Base-by-base conservation (phyloP, 768 basidiomycete species). In the Collybia sordida region DNA sequence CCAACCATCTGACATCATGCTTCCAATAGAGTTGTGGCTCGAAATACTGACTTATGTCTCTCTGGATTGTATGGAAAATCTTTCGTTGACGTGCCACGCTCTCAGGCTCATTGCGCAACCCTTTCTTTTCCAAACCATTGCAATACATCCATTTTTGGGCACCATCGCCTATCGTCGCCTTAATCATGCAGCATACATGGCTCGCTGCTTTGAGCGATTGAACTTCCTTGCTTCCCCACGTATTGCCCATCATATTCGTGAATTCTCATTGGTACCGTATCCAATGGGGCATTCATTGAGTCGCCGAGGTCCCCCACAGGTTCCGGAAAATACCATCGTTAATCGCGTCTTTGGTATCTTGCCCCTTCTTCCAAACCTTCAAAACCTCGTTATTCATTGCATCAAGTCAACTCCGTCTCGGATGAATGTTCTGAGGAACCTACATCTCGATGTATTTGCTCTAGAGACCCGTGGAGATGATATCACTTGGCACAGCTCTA, bases 11-110 rank as follows among this genome's bases (percentile, higher is more conserved):
- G 42, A 15, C 41, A 22, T 50, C 25, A 36, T 46, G 25, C 49
- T 65, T 6, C 62, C 60, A 4, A 50, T 50, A 8, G 59, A 62
- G 50, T 38, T 61, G 40, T 64, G 61, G 61, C 47, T 59, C 0
- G 47, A 55, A 1, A 55, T 64, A 15, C 42, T 61, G 5, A 43
- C 39, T 9, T 47, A 45, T 15, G 14, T 55, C 5, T 42, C 55
- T 8, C 42, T 35, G 18, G 23, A 49, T 3, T 39, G 27, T 8
- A 45, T 58, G 23, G 42, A 24, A 21, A 19, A 45, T 8, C n/a
- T 55, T 28, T 54, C 56, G 9, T 31, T 57, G 19, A 55, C 52
- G 12, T 58, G 44, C 39, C 54, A 53, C 9, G 52, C 48, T 21
- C 47, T 63, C 5, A 53, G 52, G 17, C 51, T 34, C 47, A 50